Conservation (phyloP, 2,329 filamentous ascomycete genomes). For the Fusarium nanum region DNA sequence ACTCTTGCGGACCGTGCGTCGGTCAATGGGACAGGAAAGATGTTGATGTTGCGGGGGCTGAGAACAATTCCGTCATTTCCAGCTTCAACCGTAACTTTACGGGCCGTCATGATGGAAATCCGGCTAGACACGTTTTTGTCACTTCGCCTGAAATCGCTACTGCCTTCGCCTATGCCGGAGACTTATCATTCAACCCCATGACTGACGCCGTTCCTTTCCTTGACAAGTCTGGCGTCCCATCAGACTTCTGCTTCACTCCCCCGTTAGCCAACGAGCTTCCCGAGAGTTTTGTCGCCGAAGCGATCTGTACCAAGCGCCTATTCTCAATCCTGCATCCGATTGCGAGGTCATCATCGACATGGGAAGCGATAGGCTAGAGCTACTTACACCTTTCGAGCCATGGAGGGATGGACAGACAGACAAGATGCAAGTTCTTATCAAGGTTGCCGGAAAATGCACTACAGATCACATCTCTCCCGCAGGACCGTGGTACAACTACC, state of each 20-base stretch:
- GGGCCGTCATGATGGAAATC: conserved; percentile 52
- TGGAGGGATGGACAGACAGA: conserved; percentile 69
- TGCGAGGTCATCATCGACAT: conserved; percentile 33
- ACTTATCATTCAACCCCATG: conserved; percentile 94
- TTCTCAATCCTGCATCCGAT: background rate
- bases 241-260: background rate
- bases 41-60: conserved; percentile 63
- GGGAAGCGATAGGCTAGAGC: conserved; percentile 48
- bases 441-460: conserved; percentile 95
- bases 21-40: conserved; percentile 96
- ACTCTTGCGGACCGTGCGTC: conserved; percentile 58
- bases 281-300: background rate
- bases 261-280: background rate
- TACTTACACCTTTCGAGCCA: conserved; percentile 40
- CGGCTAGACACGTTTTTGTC: conserved; percentile 65
- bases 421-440: conserved; percentile 75
- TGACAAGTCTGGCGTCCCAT: conserved; percentile 61
- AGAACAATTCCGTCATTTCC: conserved; percentile 87
- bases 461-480: conserved; percentile 98
- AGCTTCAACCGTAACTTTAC: conserved; percentile 70
- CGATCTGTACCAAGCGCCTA: background rate
- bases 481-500: conserved; percentile 97
- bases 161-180: conserved; percentile 91
- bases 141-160: conserved; percentile 97
- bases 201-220: conserved; percentile 78